Base-by-base conservation (phyloP, 306 rosid genomes). In the Vigna angularis region DNA sequence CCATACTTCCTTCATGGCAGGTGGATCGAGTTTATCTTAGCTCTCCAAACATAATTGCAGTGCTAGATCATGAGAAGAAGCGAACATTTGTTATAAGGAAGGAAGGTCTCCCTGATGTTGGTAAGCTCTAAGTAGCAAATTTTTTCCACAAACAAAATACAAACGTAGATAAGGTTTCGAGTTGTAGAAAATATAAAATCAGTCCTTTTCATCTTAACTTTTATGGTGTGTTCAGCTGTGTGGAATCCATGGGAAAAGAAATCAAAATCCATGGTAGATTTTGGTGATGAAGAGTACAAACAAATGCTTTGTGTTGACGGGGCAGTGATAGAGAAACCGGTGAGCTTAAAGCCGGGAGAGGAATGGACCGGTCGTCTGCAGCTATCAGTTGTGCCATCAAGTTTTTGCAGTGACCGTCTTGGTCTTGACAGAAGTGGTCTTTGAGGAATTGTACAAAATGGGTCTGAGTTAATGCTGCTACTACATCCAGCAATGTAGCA, bases 241-340 rank as follows among this genome's bases (percentile, higher is more conserved):
- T 95, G 98, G 98, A 95, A 95, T 83, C 98, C 98, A 68, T 95
- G 98, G 98, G 97, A 93, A 70, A 95, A 92, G 88, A 95, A 91
- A 75, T 87, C 98, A 32, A 95, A 91, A 72, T 67, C 90, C 2
- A 92, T 93, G 97, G 83, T 14, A 47, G 98, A 95, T 79, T 83
- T 95, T 9, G 98, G 98, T 1, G 97, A 89, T 6, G 98, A 91
- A 71, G 98, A 95, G 84, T 95, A 92, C 76, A 95, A 89, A 64
- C 93, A 92, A 67, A 93, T 95, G 98, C 86, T 95, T 15, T 95
- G 98, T 67, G 98, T 95, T 2, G 90, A 91, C 36, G 98, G 93
- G 40, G 97, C 98, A 1, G 93, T 94, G 0, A 86, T 89, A 4
- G 96, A 89, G 88, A 95, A 85, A 61, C 93, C 93, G 3, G 82